phyloP scores from a whole-genome alignment of 2,329 filamentous ascomycete species.

The Talaromyces sp. region DNA sequence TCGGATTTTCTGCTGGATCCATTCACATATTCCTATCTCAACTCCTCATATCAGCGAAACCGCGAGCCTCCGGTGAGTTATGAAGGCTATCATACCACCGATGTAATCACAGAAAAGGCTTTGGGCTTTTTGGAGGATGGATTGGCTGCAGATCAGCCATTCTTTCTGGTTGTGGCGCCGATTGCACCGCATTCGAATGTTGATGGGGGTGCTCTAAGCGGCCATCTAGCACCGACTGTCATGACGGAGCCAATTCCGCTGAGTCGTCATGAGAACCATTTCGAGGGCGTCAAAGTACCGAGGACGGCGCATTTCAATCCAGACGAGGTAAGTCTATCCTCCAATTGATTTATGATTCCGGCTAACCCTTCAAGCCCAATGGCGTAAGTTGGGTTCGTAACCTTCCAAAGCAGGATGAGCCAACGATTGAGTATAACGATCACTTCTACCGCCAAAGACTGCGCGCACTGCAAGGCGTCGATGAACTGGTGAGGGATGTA shows the following conservation, averaged over 20 bases:
- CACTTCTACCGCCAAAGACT: slow-evolving; percentile 53
- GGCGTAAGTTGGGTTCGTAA: slow-evolving; percentile 49
- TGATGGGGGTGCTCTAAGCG: slow-evolving; percentile 34
- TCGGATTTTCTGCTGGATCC: slow-evolving; percentile 44
- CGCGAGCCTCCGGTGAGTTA: slow-evolving; percentile 56
- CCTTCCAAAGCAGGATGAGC: slow-evolving; percentile 47
- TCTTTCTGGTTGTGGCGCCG: slow-evolving; percentile 67
- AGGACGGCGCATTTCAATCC: slow-evolving; percentile 67
- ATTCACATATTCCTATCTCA: slow-evolving; percentile 65
- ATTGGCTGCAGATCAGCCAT: slow-evolving; percentile 55
- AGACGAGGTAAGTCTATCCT: slow-evolving; percentile 41
- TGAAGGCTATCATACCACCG: slow-evolving; percentile 56
- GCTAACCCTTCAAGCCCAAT: slow-evolving; percentile 31
- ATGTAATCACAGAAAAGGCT: slow-evolving; percentile 61
- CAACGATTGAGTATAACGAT: slow-evolving; percentile 53
- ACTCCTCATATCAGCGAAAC: slow-evolving; percentile 64
- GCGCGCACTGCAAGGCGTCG: slow-evolving; percentile 53
- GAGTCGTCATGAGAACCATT: slow-evolving; percentile 62
- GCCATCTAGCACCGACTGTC: slow-evolving; percentile 26
- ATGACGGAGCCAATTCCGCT: slow-evolving; percentile 58
- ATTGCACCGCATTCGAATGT: slow-evolving; percentile 65
- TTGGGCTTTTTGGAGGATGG: slow-evolving; percentile 63
- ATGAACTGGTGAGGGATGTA: slow-evolving; percentile 54
- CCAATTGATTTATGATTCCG: neutral
- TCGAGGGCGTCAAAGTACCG: slow-evolving; percentile 59